Evolutionary conservation across 768 basidiomycete species (phyloP).

Genomic region (Favolaschia claudopus): DNA sequence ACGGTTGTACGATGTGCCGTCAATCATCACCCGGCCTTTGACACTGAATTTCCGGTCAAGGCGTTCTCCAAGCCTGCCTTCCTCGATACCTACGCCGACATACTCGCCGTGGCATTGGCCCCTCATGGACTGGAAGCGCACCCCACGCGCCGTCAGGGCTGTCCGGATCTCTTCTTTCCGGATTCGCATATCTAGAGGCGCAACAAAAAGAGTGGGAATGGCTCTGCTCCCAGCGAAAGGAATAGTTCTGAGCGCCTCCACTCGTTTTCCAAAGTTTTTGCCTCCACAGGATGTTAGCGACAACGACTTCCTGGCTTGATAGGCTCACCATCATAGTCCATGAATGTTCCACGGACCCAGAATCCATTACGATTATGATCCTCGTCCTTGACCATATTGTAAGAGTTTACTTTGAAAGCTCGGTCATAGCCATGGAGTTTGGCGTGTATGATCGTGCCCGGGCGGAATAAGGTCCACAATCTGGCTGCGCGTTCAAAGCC

Average conservation of each 20-base stretch:
- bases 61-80: not conserved
- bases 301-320: too few relatives aligned
- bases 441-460: conserved; percentile 16
- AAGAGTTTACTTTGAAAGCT: conserved; percentile 11
- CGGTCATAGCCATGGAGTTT: conserved; percentile 21
- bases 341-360: not conserved
- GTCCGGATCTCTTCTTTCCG: conserved; percentile 69
- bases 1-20: conserved; percentile 16
- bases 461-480: conserved; percentile 21
- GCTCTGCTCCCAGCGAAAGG: conserved; percentile 14
- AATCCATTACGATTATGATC: conserved; percentile 9
- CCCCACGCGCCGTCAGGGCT: conserved; percentile 44
- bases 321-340: conserved; percentile 25
- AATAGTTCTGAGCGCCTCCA: conserved; percentile 11
- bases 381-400: conserved; percentile 5
- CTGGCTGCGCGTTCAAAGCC: not conserved
- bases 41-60: conserved; percentile 16
- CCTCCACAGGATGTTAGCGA: too few relatives aligned
- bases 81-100: conserved; percentile 20
- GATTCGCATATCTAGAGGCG: conserved; percentile 60
- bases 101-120: conserved; percentile 25
- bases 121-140: conserved; percentile 15
- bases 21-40: conserved; percentile 17
- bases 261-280: conserved; percentile 11
- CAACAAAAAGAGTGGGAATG: conserved; percentile 11